Evolutionary conservation across 768 basidiomycete species (phyloP).

Genomic region (Boletus subcaerulescens): DNA sequence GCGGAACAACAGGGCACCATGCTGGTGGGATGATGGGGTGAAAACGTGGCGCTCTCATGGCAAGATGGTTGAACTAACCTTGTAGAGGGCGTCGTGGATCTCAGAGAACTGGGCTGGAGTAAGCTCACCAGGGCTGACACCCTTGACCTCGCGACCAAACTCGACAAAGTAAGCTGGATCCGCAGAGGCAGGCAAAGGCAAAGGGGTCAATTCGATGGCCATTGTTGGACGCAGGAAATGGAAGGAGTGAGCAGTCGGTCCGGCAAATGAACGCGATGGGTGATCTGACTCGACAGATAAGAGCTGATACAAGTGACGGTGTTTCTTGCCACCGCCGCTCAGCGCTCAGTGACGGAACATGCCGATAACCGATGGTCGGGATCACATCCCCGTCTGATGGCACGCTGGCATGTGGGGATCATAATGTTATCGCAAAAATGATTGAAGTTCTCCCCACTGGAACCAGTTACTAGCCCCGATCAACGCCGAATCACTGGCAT

Average conservation of each 20-base stretch:
- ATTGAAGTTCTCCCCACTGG: too few relatives aligned
- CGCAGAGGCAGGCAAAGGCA: conserved; percentile 72
- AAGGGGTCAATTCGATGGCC: conserved; percentile 63
- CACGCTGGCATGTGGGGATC: too few relatives aligned
- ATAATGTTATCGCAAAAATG: too few relatives aligned
- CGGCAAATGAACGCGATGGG: not conserved
- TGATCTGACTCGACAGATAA: conserved; percentile 6
- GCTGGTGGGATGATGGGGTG: conserved; percentile 37
- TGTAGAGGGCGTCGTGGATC: conserved; percentile 71
- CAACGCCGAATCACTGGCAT: not conserved
- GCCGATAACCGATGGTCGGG: not conserved
- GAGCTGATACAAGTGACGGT: not conserved
- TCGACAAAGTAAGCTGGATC: conserved; percentile 62
- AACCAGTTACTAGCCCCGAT: not conserved
- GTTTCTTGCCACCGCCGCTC: not conserved
- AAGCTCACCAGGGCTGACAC: conserved; percentile 63
- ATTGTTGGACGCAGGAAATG: conserved; percentile 34
- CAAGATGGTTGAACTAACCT: conserved; percentile 40
- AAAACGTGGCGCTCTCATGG: not conserved
- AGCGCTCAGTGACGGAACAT: not conserved
- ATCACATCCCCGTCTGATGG: too few relatives aligned
- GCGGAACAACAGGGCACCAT: conserved; percentile 74
- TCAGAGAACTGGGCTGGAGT: conserved; percentile 60
- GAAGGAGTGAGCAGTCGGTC: not conserved
- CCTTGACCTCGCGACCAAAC: conserved; percentile 78